A percentile compares a stretch with the other conserved stretches of the same genome.
Evolutionary conservation across 2,329 filamentous ascomycete species (phyloP).

Genomic region (Colletotrichum simmondsii): DNA sequence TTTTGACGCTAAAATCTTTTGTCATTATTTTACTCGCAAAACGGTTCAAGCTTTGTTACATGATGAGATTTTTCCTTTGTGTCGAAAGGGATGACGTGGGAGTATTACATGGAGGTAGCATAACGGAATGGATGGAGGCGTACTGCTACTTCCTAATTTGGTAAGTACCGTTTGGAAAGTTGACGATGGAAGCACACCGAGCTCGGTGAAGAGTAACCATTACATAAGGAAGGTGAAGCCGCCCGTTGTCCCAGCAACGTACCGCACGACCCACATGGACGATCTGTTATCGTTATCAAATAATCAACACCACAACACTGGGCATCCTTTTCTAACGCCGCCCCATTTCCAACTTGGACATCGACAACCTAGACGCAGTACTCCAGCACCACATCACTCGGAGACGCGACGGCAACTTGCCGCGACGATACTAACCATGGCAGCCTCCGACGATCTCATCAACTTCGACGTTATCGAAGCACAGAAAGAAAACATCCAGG

Average conservation of each 20-base stretch:
- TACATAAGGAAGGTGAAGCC: slow-evolving; percentile 36
- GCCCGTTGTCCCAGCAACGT: slow-evolving; percentile 36
- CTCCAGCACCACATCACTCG: slow-evolving; percentile 13
- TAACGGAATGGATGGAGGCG: neutral
- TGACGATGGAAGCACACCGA: neutral
- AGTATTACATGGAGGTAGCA: neutral
- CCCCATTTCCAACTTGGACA: slow-evolving; percentile 16
- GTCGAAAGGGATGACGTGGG: neutral
- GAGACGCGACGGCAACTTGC: slow-evolving; percentile 31
- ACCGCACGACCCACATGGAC: neutral
- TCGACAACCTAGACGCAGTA: slow-evolving; percentile 12
- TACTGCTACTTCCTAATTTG: neutral
- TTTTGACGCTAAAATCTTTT: neutral
- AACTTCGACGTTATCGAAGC: slow-evolving; percentile 93
- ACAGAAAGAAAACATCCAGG: slow-evolving; percentile 98
- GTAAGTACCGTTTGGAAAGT: neutral
- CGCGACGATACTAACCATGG: slow-evolving; percentile 52
- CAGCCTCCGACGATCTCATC: slow-evolving; percentile 64
- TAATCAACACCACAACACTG: slow-evolving; percentile 35
- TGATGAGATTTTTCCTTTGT: neutral
- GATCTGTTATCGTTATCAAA: slow-evolving; percentile 32
- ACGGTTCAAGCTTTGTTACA: neutral
- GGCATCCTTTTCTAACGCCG: neutral
- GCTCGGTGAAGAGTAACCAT: slow-evolving; percentile 26
- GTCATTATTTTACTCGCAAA: neutral